Conservation (phyloP, 1,284 basidiomycete species). For the Mycena citricolor region DNA sequence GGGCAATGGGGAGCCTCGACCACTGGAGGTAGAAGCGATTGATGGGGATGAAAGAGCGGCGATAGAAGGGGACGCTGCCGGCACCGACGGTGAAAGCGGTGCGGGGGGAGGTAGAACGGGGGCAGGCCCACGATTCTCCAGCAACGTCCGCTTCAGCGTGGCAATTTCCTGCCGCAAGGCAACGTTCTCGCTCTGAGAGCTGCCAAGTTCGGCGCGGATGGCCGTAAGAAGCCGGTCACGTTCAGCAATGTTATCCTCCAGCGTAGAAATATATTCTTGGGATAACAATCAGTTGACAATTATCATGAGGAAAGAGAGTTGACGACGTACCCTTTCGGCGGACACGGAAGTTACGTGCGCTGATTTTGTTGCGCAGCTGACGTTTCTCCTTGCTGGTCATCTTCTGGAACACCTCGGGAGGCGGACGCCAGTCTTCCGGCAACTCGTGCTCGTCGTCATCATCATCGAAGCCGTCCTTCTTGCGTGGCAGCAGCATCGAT, state of each 20-base stretch:
- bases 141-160: conserved; percentile 77
- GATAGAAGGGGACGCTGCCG: conserved; percentile 16
- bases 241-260: conserved; percentile 92
- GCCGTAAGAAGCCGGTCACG: conserved; percentile 89
- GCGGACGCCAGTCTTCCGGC: conserved; percentile 72
- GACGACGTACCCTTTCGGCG: conserved; percentile 78
- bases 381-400: conserved; percentile 95
- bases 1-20: conserved; percentile 42
- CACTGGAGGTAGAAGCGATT: neutral
- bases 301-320: conserved; percentile 12
- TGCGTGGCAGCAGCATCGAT: no score
- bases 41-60: neutral
- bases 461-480: conserved; percentile 35
- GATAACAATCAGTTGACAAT: conserved; percentile 8
- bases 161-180: conserved; percentile 84
- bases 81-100: conserved; percentile 33
- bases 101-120: conserved; percentile 48
- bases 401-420: conserved; percentile 93
- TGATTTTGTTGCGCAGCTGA: conserved; percentile 96
- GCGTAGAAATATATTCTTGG: conserved; percentile 91
- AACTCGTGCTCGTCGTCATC: conserved; percentile 49
- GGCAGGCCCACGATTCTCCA: conserved; percentile 52
- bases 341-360: conserved; percentile 91
- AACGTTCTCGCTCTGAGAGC: conserved; percentile 78
- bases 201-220: conserved; percentile 83